Evolutionary conservation across 805 yeast species (phyloP), one percentile per base, ranked within the genome.

Genomic region (Metschnikowia shivogae): DNA sequence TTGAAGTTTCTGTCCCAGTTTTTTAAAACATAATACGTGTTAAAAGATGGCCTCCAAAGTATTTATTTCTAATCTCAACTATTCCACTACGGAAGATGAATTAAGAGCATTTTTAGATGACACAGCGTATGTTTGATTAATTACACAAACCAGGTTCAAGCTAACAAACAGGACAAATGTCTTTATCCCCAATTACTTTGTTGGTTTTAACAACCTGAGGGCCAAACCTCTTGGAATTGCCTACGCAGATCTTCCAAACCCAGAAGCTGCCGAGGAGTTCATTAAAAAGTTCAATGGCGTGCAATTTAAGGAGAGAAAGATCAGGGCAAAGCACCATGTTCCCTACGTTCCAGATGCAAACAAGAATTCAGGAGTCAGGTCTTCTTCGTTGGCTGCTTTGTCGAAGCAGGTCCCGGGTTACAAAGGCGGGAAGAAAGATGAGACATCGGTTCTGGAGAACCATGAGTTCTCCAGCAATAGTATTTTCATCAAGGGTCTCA

Each of bases 171-270:
- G 44, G 36, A 7, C 67, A 68, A 57, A 54, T 20, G 76, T 79
- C 3, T 62, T 80, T 50, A 72, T 81, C 42, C 86, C 85, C 24
- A 73, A 76, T 47, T 77, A 75, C 50, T 75, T 80, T 2, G 68
- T 77, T 13, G 67, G 77, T 29, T 77, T 77, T 45, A 66, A 74
- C 36, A 56, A 57, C 6, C 58, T 56, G 33, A 67, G 65, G 40
- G 72, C 68, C 38, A 70, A 63, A 49, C 77, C 81, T 2, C 62
- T 79, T 51, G 92, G 93, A 3, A 74, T 79, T 39, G 74, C 67
- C 0, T 69, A 67, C 44, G 72, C 66, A n/a, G 70, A 63, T 42
- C 65, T 69, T 46, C 58, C 52, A n/a, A 49, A 52, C 20, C 36
- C 41, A 1, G 66, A 62, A 22, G 62, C 60, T n/a, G 70, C 67